Evolutionary conservation across 441 rosid species (phyloP).

Genomic region (Geranium incanum): DNA sequence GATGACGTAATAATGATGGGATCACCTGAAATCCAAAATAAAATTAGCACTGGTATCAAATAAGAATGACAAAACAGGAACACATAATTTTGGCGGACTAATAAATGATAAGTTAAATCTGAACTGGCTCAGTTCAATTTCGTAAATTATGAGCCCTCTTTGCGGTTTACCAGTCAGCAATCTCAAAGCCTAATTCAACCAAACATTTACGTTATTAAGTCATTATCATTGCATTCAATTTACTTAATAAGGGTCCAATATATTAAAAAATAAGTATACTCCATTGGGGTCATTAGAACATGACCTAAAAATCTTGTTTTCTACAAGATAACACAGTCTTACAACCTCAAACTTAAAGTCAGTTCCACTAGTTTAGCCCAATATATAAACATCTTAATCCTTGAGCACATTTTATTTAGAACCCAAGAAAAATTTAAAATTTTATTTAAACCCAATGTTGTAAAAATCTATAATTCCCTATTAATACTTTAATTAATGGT

Average conservation of each 20-base stretch:
- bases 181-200: too few species aligned
- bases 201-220: not conserved
- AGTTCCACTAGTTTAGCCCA: not conserved
- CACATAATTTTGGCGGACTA: not conserved
- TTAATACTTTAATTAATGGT: too few species aligned
- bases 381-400: not conserved
- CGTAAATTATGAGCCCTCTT: not conserved
- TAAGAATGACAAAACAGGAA: not conserved
- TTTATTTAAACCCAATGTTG: not conserved
- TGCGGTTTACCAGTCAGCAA: not conserved
- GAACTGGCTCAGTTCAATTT: not conserved
- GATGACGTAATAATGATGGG: slow-evolving; percentile 50
- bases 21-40: slow-evolving; percentile 50
- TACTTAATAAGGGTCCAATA: not conserved
- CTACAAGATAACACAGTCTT: not conserved
- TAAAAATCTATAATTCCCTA: not conserved
- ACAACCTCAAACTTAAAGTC: not conserved
- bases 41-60: slow-evolving; percentile 17
- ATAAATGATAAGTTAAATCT: not conserved
- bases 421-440: not conserved
- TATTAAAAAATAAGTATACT: not conserved
- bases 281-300: not conserved
- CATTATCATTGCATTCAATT: not conserved
- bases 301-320: not conserved
- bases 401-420: not conserved